Evolutionary conservation across 108 stramenopile genomes (phyloP), one percentile per base, ranked within the genome.

Genomic region (Nitzschia inconspicua): DNA sequence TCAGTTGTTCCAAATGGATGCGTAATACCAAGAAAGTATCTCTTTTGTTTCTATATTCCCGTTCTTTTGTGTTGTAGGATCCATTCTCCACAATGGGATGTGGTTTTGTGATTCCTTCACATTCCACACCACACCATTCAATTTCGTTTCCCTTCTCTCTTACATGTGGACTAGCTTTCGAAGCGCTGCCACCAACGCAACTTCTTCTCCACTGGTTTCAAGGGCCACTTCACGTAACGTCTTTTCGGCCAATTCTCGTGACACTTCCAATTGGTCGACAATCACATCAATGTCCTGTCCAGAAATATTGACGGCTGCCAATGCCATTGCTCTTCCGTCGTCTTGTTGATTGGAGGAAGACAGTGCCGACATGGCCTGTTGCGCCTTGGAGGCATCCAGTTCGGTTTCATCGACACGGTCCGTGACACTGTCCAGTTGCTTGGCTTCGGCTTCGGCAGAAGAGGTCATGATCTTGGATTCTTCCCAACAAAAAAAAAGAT

Each of bases 351-450:
- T 65, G 13, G 66, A 26, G n/a, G 50, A 51, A 14, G 52, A 41
- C 31, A 91, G 57, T 3, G 86, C 61, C 10, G 53, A 68, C 69
- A 91, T 72, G 27, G 86, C 89, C 53, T 83, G 57, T 47, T 80
- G 80, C 32, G 83, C 86, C 46, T 78, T 81, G 8, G 82, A 73
- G 7, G 65, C 75, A 60, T 88, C 86, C 18, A 91, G 39, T 57
- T 88, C 89, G 32, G 70, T 66, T 52, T 91, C 89, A 57, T 79
- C 63, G 10, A 86, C 83, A 16, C 70, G 58, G 39, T 91, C 86
- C 2, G 86, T 91, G 26, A 91, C 86, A 32, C 85, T 87, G 47
- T 91, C 89, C 14, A 91, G 69, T 54, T 91, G 89, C 37, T 86
- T 82, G 19, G 89, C 89, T 66, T 91, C 84, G 40, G 79, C 75